Conservation (phyloP, 169 alveolate genomes). For the Plasmodium reichenowi region DNA sequence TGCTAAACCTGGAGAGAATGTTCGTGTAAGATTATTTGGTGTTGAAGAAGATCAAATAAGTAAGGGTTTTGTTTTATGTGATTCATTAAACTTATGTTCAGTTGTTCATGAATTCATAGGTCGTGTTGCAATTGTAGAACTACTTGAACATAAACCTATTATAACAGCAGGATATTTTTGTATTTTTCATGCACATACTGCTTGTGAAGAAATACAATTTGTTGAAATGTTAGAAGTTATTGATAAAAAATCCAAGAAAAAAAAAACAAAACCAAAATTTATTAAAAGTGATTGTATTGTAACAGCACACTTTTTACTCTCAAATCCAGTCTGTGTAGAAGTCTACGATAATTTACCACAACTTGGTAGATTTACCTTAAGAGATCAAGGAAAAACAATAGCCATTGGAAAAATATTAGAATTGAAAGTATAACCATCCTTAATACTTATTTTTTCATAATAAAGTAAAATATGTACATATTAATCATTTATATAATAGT, state of each 20-base stretch:
- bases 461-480: too few species aligned
- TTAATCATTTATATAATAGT: too few species aligned
- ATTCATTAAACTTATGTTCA: slow-evolving; percentile 92
- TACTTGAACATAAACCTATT: slow-evolving; percentile 94
- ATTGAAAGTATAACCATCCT: slow-evolving; percentile 2
- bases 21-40: slow-evolving; percentile 89
- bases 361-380: slow-evolving; percentile 96
- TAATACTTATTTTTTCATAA: too few species aligned
- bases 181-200: slow-evolving; percentile 91
- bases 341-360: slow-evolving; percentile 91
- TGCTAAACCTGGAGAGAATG: slow-evolving; percentile 95
- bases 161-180: slow-evolving; percentile 96
- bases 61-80: slow-evolving; percentile 97
- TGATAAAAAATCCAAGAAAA: slow-evolving; percentile 86
- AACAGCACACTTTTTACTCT: slow-evolving; percentile 87
- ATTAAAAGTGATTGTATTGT: slow-evolving; percentile 87
- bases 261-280: slow-evolving; percentile 88
- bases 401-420: slow-evolving; percentile 90
- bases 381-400: slow-evolving; percentile 96
- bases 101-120: slow-evolving; percentile 93
- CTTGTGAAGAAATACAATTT: slow-evolving; percentile 90
- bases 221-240: slow-evolving; percentile 81
- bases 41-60: slow-evolving; percentile 94
- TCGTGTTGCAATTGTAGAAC: slow-evolving; percentile 91
- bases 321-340: slow-evolving; percentile 93